These are phyloP conservation scores for Cercospora canescens DNA, from an alignment of 2,329 filamentous ascomycete genomes.

Conservation along the genomic window DNA sequence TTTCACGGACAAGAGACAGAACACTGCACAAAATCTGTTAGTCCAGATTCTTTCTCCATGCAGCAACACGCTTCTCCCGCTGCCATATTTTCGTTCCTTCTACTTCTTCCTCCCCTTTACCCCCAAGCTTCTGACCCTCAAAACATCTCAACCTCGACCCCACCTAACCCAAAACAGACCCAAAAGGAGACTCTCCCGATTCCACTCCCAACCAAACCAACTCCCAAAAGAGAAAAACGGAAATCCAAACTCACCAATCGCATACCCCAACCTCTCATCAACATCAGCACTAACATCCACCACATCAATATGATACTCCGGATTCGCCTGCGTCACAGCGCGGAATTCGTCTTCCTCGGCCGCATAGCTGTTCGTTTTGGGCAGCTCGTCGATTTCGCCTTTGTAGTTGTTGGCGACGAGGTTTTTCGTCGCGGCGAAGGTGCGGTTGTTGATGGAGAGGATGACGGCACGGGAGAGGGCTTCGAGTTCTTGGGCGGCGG, in stretches of 20 bases:
- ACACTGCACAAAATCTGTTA: background rate
- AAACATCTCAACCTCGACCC: too few species aligned
- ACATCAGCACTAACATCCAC: conserved; percentile 15
- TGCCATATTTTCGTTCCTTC: too few species aligned
- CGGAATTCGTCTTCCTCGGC: conserved; percentile 8
- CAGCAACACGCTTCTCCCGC: too few species aligned
- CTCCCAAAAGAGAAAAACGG: background rate
- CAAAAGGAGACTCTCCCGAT: too few species aligned
- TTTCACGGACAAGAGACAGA: conserved; percentile 13
- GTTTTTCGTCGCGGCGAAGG: conserved; percentile 4
- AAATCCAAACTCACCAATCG: conserved; percentile 2
- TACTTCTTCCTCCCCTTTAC: too few species aligned
- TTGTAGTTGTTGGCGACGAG: conserved; percentile 13
- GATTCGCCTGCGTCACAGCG: conserved; percentile 4
- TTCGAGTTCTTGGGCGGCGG: conserved; percentile 7
- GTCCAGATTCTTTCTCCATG: too few species aligned
- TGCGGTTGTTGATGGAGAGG: conserved; percentile 15
- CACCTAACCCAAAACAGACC: too few species aligned
- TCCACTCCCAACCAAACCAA: too few species aligned
- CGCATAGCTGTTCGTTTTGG: conserved; percentile 6
- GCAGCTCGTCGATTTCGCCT: conserved; percentile 15
- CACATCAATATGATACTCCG: conserved; percentile 16
- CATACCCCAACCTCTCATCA: conserved; percentile 15
- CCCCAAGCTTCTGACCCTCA: too few species aligned
- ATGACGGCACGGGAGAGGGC: conserved; percentile 11